Evolutionary conservation across 2,329 filamentous ascomycete genomes (phyloP).

Genomic region (Leptodontidium sp.): DNA sequence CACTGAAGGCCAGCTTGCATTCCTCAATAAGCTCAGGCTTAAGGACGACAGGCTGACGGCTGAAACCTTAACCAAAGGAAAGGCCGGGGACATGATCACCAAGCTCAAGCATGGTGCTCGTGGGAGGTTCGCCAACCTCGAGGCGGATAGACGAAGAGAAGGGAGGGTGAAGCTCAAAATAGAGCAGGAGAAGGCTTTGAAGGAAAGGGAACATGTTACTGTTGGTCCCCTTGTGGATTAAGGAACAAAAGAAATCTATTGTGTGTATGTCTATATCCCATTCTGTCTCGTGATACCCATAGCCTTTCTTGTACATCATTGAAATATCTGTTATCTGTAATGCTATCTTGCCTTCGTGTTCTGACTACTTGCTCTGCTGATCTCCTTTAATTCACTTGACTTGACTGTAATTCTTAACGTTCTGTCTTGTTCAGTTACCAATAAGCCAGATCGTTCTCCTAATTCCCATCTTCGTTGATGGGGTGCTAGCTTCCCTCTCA

Average conservation of each 20-base stretch:
- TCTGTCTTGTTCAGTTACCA: too few species aligned
- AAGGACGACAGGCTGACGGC: conserved; percentile 61
- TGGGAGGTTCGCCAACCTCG: conserved; percentile 64
- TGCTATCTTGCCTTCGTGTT: neutral
- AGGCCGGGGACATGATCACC: conserved; percentile 89
- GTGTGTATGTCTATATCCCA: conserved; percentile 18
- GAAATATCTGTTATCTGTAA: neutral
- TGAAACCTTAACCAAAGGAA: conserved; percentile 76
- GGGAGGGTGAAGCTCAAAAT: conserved; percentile 49
- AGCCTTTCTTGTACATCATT: conserved; percentile 12
- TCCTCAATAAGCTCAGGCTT: conserved; percentile 71
- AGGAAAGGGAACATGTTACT: conserved; percentile 58
- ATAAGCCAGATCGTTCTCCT: too few species aligned
- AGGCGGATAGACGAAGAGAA: conserved; percentile 60
- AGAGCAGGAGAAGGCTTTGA: conserved; percentile 52
- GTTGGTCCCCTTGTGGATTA: conserved; percentile 60
- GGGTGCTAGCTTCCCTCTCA: too few species aligned
- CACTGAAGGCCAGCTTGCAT: conserved; percentile 69
- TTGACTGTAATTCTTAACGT: too few species aligned
- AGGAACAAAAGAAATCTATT: conserved; percentile 12
- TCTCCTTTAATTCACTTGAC: neutral
- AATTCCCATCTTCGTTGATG: too few species aligned
- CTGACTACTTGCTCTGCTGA: neutral
- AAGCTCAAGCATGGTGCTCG: conserved; percentile 86
- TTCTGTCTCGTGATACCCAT: conserved; percentile 30